phyloP scores from a whole-genome alignment of 106 monocot genomes.

The Dendrobium chrysotoxum region DNA sequence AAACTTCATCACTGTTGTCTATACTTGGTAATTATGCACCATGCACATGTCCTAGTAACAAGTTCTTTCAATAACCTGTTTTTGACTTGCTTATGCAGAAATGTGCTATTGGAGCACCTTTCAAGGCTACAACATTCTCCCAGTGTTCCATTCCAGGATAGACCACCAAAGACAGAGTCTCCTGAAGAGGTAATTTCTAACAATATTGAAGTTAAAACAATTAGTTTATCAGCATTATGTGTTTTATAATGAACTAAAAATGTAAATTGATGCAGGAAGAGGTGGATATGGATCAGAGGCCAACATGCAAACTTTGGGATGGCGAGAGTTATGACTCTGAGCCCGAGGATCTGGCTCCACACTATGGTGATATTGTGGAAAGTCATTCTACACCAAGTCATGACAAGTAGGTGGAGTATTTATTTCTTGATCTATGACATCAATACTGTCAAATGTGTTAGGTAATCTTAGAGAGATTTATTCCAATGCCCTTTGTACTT shows the following conservation, averaged over 20 bases:
- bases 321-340: constrained; percentile 28
- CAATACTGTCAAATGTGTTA: not conserved
- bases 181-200: constrained; percentile 24
- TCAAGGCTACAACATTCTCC: constrained; percentile 34
- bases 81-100: constrained; percentile 15
- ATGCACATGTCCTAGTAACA: not conserved
- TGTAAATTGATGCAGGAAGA: constrained; percentile 17
- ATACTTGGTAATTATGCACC: not conserved
- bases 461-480: not conserved
- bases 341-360: constrained; percentile 13
- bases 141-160: constrained; percentile 35
- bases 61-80: not conserved
- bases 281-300: constrained; percentile 21
- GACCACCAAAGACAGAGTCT: constrained; percentile 32
- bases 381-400: constrained; percentile 3
- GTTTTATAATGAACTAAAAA: not conserved
- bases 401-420: not conserved
- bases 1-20: not conserved
- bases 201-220: not conserved
- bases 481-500: too few species aligned
- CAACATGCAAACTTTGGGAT: constrained; percentile 18
- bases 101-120: constrained; percentile 34
- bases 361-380: constrained; percentile 8
- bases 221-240: not conserved
- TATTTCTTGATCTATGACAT: not conserved